Evolutionary conservation across 2,329 filamentous ascomycete species (phyloP), one percentile per base, ranked within the genome.

Genomic region (Cladosporium sphaerospermum): DNA sequence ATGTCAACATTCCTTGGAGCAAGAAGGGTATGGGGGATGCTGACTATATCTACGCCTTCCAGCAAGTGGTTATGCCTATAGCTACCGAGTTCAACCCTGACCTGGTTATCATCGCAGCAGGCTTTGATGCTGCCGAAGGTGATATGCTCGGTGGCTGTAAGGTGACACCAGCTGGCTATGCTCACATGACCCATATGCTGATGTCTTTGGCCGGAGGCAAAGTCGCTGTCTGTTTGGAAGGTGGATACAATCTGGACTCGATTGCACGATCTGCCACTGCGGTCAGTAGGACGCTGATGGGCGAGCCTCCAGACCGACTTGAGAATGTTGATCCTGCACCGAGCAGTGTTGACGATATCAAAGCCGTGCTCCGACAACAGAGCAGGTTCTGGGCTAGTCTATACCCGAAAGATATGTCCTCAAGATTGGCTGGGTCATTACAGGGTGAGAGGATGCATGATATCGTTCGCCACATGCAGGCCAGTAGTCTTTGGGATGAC

Each of bases 101-200:
- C 66, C 75, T 99, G 14, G 91, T 97, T 28, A 93, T 99, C 59
- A 86, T 99, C 54, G 93, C 93, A 16, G 90, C 93, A 40, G 93
- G 93, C 0, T 99, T 99, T 62, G 93, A 99, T 68, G 93, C 93
- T 13, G 93, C 93, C 0, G 88, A 88, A 59, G 93, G 93, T 10
- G 93, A 99, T 69, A 85, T 93, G 65, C 79, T 99, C 1, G 93
- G 93, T 47, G 89, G 88, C 32, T 99, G 93, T 68, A 92, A 89
- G 64, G 93, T 99, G 4, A 86, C 90, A 1, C 93, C 93, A 0
- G 74, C 84, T 4, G 95, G 93, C 66, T 99, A 97, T 67, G 89
- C 91, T 11, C 92, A 99, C 66, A 97, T 99, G 93, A 97, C 93
- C 13, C 90, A 96, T 67, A 96, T 97, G 92, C 81, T 99, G 45